Evolutionary conservation across 139 green algal species (phyloP).

Genomic region (Astrephomene gubernaculifera): DNA sequence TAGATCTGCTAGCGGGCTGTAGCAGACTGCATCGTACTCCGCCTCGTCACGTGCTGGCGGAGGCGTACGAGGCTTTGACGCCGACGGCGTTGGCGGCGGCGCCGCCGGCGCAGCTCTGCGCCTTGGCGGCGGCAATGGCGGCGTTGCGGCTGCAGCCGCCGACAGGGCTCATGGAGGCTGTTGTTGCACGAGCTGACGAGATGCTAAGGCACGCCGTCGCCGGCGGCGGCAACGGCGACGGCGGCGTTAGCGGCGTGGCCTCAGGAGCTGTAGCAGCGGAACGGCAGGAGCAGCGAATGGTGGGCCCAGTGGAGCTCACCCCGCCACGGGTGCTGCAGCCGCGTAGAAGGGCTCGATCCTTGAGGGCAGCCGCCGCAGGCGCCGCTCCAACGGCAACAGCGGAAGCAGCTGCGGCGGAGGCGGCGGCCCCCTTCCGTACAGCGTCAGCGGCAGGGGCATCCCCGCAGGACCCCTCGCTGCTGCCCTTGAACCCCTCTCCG

Average conservation of each 20-base stretch:
- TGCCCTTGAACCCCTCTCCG: no score
- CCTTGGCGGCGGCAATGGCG: slow-evolving; percentile 22
- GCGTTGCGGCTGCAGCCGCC: slow-evolving; percentile 19
- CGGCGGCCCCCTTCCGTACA: background rate
- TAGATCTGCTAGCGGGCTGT: slow-evolving; percentile 5
- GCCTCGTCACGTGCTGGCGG: slow-evolving; percentile 5
- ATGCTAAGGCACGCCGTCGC: background rate
- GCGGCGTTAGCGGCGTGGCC: background rate
- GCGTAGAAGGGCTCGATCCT: background rate
- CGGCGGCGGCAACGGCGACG: background rate
- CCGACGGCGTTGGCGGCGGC: background rate
- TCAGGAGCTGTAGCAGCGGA: background rate
- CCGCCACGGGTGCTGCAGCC: background rate
- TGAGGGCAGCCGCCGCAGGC: no score
- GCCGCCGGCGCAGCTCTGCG: slow-evolving; percentile 1
- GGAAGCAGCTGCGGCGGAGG: background rate
- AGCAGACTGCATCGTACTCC: slow-evolving; percentile 19
- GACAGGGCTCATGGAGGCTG: background rate
- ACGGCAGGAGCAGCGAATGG: background rate
- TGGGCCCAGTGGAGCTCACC: background rate
- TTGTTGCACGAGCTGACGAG: background rate
- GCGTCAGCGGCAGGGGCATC: background rate
- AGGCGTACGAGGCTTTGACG: background rate
- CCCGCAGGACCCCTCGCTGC: no score
- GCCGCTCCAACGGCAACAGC: background rate